Evolutionary conservation across 1,284 basidiomycete genomes (phyloP).

Genomic region (Thecaphora thlaspeos): DNA sequence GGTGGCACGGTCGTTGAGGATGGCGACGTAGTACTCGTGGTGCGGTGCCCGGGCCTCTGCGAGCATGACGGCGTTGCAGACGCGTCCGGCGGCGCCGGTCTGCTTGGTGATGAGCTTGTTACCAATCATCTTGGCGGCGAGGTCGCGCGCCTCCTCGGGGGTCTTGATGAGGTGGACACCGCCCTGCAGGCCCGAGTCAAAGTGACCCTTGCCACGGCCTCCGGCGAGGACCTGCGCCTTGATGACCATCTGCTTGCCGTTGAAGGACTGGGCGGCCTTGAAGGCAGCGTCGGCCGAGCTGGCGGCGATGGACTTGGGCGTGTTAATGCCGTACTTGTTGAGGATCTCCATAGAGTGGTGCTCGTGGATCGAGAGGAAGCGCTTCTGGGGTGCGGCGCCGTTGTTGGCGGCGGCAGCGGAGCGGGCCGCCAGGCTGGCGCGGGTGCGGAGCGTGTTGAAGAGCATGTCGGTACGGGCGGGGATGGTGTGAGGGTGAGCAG

Average conservation of each 20-base stretch:
- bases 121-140: slow-evolving; percentile 90
- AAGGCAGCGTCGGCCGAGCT: slow-evolving; percentile 86
- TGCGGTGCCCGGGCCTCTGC: slow-evolving; percentile 89
- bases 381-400: slow-evolving; percentile 67
- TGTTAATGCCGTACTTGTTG: slow-evolving; percentile 96
- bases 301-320: slow-evolving; percentile 87
- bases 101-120: slow-evolving; percentile 97
- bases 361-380: slow-evolving; percentile 96
- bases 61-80: slow-evolving; percentile 98
- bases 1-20: slow-evolving; percentile 89
- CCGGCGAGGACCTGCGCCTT: slow-evolving; percentile 99
- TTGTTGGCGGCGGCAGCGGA: slow-evolving; percentile 35
- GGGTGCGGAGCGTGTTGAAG: slow-evolving; percentile 45
- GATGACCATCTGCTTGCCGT: slow-evolving; percentile 64
- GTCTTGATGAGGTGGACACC: slow-evolving; percentile 93
- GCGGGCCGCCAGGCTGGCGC: slow-evolving; percentile 37
- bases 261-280: slow-evolving; percentile 82
- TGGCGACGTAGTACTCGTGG: slow-evolving; percentile 97
- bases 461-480: slow-evolving; percentile 21
- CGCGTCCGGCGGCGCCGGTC: slow-evolving; percentile 84
- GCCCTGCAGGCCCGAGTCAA: slow-evolving; percentile 92
- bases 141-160: slow-evolving; percentile 86
- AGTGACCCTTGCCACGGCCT: slow-evolving; percentile 96
- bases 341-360: slow-evolving; percentile 93
- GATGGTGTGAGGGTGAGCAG: no score